These are phyloP conservation scores for Pseudogymnoascus sp. DNA, from an alignment of 2,329 filamentous ascomycete species.

Conservation along the genomic window DNA sequence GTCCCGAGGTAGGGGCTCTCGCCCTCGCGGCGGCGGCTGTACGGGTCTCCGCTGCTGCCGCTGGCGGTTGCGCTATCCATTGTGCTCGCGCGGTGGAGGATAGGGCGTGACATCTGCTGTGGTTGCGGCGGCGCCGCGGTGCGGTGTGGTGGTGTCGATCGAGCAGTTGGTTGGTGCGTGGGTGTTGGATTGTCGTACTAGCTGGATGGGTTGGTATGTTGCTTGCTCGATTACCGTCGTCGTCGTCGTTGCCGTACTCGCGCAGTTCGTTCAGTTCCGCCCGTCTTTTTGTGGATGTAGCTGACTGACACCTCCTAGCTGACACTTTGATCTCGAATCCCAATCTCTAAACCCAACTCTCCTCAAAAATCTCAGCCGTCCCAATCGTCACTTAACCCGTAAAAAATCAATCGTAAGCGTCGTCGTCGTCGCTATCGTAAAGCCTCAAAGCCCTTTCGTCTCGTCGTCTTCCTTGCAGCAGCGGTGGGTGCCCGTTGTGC, in stretches of 20 bases:
- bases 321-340: background rate
- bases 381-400: background rate
- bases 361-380: background rate
- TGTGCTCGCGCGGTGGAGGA: background rate
- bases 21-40: background rate
- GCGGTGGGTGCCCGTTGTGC: background rate
- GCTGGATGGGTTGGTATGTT: background rate
- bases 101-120: slow-evolving; percentile 29
- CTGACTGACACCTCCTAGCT: background rate
- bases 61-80: background rate
- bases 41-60: background rate
- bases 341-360: background rate
- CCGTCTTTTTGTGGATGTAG: background rate
- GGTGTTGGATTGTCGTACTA: background rate
- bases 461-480: background rate
- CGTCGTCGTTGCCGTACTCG: background rate
- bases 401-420: background rate
- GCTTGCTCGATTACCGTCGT: background rate
- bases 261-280: background rate
- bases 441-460: background rate
- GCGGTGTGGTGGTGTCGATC: background rate
- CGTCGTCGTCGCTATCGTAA: background rate
- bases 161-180: background rate
- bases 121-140: background rate
- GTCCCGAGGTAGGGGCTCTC: background rate